These are phyloP conservation scores for Pichia terricola DNA, from an alignment of 1,139 yeast species.

Conservation along the genomic window DNA sequence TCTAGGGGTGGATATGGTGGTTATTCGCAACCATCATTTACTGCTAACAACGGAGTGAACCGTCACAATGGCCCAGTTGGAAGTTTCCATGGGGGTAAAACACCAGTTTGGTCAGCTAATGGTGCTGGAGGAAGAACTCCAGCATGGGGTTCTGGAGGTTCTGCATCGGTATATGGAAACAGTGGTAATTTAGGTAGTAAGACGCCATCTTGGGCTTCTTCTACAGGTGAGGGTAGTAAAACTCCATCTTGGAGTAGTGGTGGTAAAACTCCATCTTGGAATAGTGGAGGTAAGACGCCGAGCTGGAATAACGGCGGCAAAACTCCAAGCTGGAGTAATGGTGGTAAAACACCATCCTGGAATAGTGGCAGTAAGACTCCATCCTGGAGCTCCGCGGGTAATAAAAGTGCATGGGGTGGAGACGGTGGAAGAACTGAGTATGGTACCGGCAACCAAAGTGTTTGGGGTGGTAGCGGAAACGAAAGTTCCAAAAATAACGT, in stretches of 20 bases:
- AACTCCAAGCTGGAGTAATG: constrained; percentile 32
- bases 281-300: constrained; percentile 20
- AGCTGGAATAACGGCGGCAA: constrained; percentile 16
- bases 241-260: constrained; percentile 15
- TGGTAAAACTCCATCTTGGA: constrained; percentile 45
- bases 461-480: constrained; percentile 30
- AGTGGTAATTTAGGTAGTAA: background rate
- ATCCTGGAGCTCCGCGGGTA: constrained; percentile 41
- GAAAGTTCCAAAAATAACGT: constrained; percentile 1
- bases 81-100: constrained; percentile 15
- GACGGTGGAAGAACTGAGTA: constrained; percentile 47
- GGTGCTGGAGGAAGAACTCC: constrained; percentile 8
- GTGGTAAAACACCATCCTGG: constrained; percentile 29
- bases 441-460: constrained; percentile 35
- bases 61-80: constrained; percentile 10
- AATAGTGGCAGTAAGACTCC: constrained; percentile 32
- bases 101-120: constrained; percentile 19
- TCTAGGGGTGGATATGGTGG: constrained; percentile 24
- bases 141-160: constrained; percentile 27
- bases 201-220: constrained; percentile 1
- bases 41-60: constrained; percentile 19
- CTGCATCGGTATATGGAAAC: background rate
- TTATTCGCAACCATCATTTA: background rate
- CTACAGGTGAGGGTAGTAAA: constrained; percentile 14
- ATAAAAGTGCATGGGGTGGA: constrained; percentile 34